These are phyloP conservation scores for Fusarium sp. DNA, from an alignment of 2,329 filamentous ascomycete species.

Conservation along the genomic window DNA sequence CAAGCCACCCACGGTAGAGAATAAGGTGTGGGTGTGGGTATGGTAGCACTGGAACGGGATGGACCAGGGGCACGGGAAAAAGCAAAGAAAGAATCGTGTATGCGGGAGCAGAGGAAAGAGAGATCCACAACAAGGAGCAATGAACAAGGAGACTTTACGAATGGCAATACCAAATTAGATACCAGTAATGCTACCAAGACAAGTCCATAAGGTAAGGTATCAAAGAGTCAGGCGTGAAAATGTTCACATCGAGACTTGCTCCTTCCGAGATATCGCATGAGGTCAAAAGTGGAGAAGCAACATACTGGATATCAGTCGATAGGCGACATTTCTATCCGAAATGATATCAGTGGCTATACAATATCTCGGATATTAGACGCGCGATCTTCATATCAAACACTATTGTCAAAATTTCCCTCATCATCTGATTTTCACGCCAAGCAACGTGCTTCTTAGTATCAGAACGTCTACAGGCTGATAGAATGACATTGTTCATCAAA, in stretches of 20 bases:
- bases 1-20: background rate
- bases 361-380: background rate
- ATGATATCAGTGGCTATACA: constrained; percentile 10
- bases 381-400: background rate
- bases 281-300: constrained; percentile 28
- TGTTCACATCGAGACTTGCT: constrained; percentile 17
- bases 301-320: constrained; percentile 3
- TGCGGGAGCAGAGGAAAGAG: constrained; percentile 32
- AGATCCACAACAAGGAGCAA: constrained; percentile 10
- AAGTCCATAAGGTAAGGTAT: background rate
- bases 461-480: constrained; percentile 16
- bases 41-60: constrained; percentile 31
- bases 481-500: background rate
- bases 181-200: background rate
- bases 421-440: constrained; percentile 12
- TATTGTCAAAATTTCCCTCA: constrained; percentile 5
- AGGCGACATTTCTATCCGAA: constrained; percentile 1
- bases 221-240: constrained; percentile 16
- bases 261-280: constrained; percentile 13
- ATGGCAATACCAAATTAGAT: background rate
- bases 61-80: constrained; percentile 36
- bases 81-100: constrained; percentile 41
- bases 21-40: constrained; percentile 26
- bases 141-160: background rate
- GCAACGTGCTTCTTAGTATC: constrained; percentile 6